A percentile compares a stretch with the other conserved stretches of the same genome.
These are phyloP conservation scores for Oenanthe sinensis DNA, from an alignment of 129 eudicot genomes.

Conservation along the genomic window DNA sequence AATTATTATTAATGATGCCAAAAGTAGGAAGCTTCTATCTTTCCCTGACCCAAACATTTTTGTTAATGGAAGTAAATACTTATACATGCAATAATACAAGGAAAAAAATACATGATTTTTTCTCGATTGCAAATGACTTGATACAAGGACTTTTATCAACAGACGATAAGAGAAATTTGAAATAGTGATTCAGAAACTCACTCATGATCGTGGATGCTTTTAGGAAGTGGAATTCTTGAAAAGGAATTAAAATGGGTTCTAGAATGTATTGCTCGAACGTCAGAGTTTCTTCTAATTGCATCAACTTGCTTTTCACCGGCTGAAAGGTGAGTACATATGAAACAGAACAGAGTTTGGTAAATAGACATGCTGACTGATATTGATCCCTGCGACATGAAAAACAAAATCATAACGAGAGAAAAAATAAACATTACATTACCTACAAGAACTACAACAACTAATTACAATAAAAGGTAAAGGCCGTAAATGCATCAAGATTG, in stretches of 20 bases:
- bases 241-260: slow-evolving; percentile 61
- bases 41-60: not conserved
- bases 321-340: slow-evolving; percentile 80
- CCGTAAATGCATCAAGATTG: no score
- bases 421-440: not conserved
- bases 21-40: not conserved
- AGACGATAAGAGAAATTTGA: not conserved
- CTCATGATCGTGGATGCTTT: slow-evolving; percentile 78
- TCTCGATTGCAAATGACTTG: not conserved
- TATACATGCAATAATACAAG: not conserved
- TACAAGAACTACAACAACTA: not conserved
- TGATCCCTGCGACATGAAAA: slow-evolving; percentile 54
- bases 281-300: slow-evolving; percentile 66
- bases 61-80: not conserved
- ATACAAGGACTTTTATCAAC: not conserved
- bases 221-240: slow-evolving; percentile 51
- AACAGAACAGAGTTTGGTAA: slow-evolving; percentile 85
- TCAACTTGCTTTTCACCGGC: slow-evolving; percentile 85
- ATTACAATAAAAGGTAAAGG: not conserved
- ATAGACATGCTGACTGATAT: slow-evolving; percentile 94
- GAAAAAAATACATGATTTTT: not conserved
- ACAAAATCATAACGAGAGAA: not conserved
- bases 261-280: slow-evolving; percentile 77
- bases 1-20: not conserved
- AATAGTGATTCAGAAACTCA: slow-evolving; percentile 24